These are phyloP conservation scores for Globisporangium recalcitrans DNA, from an alignment of 352 stramenopile species.

Conservation along the genomic window DNA sequence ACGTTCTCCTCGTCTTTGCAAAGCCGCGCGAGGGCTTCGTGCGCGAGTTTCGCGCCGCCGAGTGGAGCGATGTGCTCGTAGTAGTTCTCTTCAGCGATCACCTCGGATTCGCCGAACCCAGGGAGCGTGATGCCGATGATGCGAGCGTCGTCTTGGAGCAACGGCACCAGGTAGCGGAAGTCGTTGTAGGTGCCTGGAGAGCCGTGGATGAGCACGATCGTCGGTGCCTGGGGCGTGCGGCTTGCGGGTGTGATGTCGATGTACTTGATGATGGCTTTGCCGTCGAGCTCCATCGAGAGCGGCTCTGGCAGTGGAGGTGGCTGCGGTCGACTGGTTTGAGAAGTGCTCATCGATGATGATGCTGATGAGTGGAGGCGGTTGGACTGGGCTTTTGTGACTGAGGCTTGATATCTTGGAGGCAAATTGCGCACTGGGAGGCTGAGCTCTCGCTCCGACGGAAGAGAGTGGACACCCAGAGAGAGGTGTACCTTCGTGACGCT, in stretches of 20 bases:
- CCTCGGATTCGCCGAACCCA: slow-evolving; percentile 43
- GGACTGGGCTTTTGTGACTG: background rate
- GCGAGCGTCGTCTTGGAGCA: slow-evolving; percentile 35
- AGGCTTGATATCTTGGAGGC: background rate
- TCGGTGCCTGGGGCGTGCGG: slow-evolving; percentile 17
- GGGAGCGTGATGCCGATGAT: slow-evolving; percentile 58
- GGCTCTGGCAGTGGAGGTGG: slow-evolving; percentile 20
- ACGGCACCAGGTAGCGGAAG: slow-evolving; percentile 55
- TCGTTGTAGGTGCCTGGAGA: slow-evolving; percentile 57
- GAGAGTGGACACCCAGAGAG: background rate
- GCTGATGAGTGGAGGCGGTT: background rate
- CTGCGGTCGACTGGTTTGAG: background rate
- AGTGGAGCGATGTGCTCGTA: slow-evolving; percentile 39
- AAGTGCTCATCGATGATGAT: background rate
- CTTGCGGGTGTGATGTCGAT: slow-evolving; percentile 20
- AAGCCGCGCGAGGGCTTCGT: slow-evolving; percentile 35
- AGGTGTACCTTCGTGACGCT: background rate
- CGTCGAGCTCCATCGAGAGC: slow-evolving; percentile 24
- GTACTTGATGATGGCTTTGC: slow-evolving; percentile 38
- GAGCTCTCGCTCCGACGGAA: background rate
- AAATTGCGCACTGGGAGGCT: background rate
- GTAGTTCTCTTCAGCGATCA: slow-evolving; percentile 34
- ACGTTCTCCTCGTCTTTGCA: slow-evolving; percentile 16
- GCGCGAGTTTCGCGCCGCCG: slow-evolving; percentile 29
- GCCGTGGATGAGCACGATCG: slow-evolving; percentile 65